phyloP scores from a whole-genome alignment of 2,329 filamentous ascomycete species.

The Trematosphaeria pertusa region DNA sequence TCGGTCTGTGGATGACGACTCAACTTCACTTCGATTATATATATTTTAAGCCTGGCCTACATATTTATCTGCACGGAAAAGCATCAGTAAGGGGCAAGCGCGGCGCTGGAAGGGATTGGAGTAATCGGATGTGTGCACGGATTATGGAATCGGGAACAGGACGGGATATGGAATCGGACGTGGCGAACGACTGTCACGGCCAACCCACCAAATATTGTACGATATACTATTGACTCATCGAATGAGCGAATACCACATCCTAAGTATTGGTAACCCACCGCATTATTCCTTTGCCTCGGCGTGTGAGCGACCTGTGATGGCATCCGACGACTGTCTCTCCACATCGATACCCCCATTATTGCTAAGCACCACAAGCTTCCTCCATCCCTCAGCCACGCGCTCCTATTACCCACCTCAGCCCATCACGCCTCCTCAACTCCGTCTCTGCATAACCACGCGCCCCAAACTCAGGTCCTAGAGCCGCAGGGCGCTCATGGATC shows the following conservation, averaged over 20 bases:
- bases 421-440: too few relatives aligned
- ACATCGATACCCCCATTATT: too few relatives aligned
- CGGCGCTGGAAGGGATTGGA: conserved; percentile 13
- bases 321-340: too few relatives aligned
- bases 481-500: too few relatives aligned
- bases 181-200: conserved; percentile 21
- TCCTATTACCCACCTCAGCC: too few relatives aligned
- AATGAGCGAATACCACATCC: neutral
- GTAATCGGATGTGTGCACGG: neutral
- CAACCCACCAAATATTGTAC: conserved; percentile 23
- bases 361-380: too few relatives aligned
- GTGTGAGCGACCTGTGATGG: too few relatives aligned
- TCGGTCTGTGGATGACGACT: too few relatives aligned
- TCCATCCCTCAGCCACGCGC: too few relatives aligned
- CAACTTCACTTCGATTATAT: neutral
- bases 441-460: too few relatives aligned
- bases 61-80: neutral
- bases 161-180: conserved; percentile 8
- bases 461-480: too few relatives aligned
- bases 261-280: neutral
- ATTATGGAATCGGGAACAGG: neutral
- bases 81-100: conserved; percentile 4
- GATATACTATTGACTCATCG: conserved; percentile 8
- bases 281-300: too few relatives aligned
- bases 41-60: neutral